phyloP scores from a whole-genome alignment of 768 basidiomycete species.

The Russula griseocarnosa region DNA sequence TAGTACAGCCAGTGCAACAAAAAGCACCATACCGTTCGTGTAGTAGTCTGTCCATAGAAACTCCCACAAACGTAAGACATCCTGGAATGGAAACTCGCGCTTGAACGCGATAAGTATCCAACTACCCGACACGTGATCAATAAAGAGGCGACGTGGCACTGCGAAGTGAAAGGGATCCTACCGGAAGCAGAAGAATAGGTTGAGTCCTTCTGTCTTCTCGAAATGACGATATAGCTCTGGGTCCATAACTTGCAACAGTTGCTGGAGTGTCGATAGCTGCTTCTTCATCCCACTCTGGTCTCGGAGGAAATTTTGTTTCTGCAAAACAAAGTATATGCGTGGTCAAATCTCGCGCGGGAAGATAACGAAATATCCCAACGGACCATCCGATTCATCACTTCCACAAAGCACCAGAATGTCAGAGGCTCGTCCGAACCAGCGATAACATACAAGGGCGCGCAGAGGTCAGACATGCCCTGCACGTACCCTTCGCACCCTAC shows the following conservation, averaged over 20 bases:
- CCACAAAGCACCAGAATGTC: conserved; percentile 96
- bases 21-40: conserved; percentile 83
- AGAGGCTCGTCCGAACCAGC: conserved; percentile 84
- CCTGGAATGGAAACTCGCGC: conserved; percentile 91
- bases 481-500: conserved; percentile 69
- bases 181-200: conserved; percentile 98
- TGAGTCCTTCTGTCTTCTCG: conserved; percentile 82
- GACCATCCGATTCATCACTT: conserved; percentile 94
- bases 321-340: conserved; percentile 9
- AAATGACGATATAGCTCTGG: conserved; percentile 91
- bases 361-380: conserved; percentile 28
- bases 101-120: conserved; percentile 95
- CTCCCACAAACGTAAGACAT: conserved; percentile 91
- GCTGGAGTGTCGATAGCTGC: conserved; percentile 83
- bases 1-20: conserved; percentile 88
- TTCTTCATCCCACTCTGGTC: conserved; percentile 99
- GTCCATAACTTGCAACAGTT: conserved; percentile 90
- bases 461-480: conserved; percentile 97
- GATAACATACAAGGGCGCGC: conserved; percentile 89
- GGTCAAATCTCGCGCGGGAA: background rate
- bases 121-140: conserved; percentile 38
- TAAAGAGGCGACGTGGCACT: background rate
- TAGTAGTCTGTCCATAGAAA: conserved; percentile 91
- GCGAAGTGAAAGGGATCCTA: conserved; percentile 38
- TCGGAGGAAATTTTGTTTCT: conserved; percentile 93